Evolutionary conservation across 768 basidiomycete species (phyloP).

Genomic region (Gymnopilus dilepis): DNA sequence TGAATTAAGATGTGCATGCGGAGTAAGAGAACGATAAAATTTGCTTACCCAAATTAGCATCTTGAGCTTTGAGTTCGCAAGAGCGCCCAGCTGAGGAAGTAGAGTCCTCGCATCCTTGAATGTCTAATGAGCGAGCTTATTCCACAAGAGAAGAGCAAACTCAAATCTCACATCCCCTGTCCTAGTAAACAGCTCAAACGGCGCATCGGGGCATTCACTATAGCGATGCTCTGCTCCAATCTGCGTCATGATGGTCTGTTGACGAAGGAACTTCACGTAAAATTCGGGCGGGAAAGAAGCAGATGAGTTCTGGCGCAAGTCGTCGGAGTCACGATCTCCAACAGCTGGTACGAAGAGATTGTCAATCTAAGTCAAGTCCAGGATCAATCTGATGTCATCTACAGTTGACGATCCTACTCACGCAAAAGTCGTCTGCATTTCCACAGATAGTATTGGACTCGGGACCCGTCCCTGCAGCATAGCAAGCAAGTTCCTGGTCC

Average conservation of each 20-base stretch:
- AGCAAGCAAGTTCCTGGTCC: constrained; percentile 61
- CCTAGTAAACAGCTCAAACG: constrained; percentile 45
- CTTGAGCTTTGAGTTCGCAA: constrained; percentile 48
- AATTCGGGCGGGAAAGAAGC: constrained; percentile 62
- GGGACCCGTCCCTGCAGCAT: constrained; percentile 52
- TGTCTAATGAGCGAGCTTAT: background rate
- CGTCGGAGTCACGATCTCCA: constrained; percentile 57
- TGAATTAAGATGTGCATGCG: constrained; percentile 25
- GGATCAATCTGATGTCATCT: background rate
- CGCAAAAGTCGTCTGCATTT: constrained; percentile 60
- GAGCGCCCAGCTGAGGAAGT: constrained; percentile 52
- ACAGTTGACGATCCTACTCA: constrained; percentile 34
- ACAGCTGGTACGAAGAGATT: constrained; percentile 57
- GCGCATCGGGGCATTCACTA: constrained; percentile 51
- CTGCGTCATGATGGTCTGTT: constrained; percentile 37
- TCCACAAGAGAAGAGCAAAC: background rate
- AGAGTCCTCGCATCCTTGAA: constrained; percentile 56
- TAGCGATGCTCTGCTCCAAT: constrained; percentile 63
- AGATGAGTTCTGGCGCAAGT: constrained; percentile 61
- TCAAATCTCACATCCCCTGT: constrained; percentile 63
- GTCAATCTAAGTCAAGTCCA: constrained; percentile 36
- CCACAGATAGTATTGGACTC: constrained; percentile 56
- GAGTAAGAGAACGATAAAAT: background rate
- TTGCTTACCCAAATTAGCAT: constrained; percentile 51
- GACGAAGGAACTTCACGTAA: constrained; percentile 53